A percentile compares a stretch with the other conserved stretches of the same genome.
Evolutionary conservation across 2,329 filamentous ascomycete genomes (phyloP).

Genomic region (Clarireedia sp.): DNA sequence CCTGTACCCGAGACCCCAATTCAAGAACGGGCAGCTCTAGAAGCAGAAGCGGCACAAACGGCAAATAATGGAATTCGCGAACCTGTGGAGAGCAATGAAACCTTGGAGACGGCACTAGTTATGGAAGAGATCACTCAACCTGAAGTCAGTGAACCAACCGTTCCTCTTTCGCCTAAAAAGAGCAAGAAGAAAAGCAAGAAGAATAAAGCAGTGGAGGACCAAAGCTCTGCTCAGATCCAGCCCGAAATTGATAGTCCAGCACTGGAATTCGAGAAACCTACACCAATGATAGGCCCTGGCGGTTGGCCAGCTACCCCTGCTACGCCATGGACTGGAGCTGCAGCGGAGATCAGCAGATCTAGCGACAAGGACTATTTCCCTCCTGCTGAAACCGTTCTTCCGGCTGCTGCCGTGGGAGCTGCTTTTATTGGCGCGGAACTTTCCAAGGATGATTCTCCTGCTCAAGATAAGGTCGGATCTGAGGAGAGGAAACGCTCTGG

Average conservation of each 20-base stretch:
- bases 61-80: background rate
- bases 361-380: constrained; percentile 12
- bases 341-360: background rate
- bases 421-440: constrained; percentile 10
- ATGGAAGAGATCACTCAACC: background rate
- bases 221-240: background rate
- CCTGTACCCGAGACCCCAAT: too few relatives aligned
- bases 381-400: constrained; percentile 8
- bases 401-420: constrained; percentile 14
- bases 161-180: background rate
- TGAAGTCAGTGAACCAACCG: background rate
- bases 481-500: constrained; percentile 5
- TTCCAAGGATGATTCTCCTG: background rate
- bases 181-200: background rate
- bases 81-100: background rate
- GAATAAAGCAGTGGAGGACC: background rate
- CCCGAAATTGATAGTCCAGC: background rate
- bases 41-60: background rate
- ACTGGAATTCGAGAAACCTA: constrained; percentile 14
- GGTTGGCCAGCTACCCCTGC: constrained; percentile 18
- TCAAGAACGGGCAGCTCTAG: background rate
- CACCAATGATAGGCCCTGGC: constrained; percentile 16
- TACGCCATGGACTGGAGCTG: constrained; percentile 12
- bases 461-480: constrained; percentile 8
- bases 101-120: background rate